Percentiles rank a stretch among this genome's conserved stretches.
Conservation (phyloP, 2,329 filamentous ascomycete species). For the Leptographium procerum region DNA sequence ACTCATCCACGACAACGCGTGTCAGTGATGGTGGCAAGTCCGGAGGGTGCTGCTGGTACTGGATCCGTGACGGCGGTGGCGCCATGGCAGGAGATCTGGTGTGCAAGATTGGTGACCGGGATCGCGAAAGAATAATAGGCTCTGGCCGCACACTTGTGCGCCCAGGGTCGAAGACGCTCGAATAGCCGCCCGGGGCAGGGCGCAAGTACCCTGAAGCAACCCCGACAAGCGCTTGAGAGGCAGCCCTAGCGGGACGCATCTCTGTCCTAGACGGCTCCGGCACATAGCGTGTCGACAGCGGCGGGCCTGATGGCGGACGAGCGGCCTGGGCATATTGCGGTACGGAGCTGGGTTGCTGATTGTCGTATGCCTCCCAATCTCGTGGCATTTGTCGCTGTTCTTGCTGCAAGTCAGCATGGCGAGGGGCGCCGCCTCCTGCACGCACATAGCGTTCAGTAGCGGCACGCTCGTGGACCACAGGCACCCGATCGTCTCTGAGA, state of each 20-base stretch:
- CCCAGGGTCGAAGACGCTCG: constrained; percentile 28
- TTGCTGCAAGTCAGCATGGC: constrained; percentile 14
- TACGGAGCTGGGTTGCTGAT: constrained; percentile 18
- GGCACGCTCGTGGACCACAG: constrained; percentile 25
- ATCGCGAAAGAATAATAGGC: constrained; percentile 31
- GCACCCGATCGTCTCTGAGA: constrained; percentile 18
- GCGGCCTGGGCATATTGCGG: constrained; percentile 21
- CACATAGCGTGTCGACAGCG: neutral
- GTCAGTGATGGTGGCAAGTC: constrained; percentile 18
- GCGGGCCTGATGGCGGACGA: neutral
- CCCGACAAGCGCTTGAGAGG: constrained; percentile 30
- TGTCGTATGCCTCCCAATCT: constrained; percentile 18
- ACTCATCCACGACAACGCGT: constrained; percentile 70
- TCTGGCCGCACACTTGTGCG: constrained; percentile 39
- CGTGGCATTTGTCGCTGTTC: neutral
- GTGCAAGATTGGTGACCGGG: constrained; percentile 24
- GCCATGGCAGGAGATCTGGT: constrained; percentile 34
- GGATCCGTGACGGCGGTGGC: constrained; percentile 39
- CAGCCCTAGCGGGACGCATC: constrained; percentile 24
- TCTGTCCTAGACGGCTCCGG: constrained; percentile 9
- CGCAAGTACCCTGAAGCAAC: constrained; percentile 1
- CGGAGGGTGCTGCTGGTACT: constrained; percentile 21
- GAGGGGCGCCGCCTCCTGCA: constrained; percentile 11
- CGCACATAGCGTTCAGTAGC: constrained; percentile 15
- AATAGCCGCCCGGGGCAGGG: constrained; percentile 17